Evolutionary conservation across 2,329 filamentous ascomycete species (phyloP), one percentile per base, ranked within the genome.

Genomic region (Bimuria novae-zelandiae): DNA sequence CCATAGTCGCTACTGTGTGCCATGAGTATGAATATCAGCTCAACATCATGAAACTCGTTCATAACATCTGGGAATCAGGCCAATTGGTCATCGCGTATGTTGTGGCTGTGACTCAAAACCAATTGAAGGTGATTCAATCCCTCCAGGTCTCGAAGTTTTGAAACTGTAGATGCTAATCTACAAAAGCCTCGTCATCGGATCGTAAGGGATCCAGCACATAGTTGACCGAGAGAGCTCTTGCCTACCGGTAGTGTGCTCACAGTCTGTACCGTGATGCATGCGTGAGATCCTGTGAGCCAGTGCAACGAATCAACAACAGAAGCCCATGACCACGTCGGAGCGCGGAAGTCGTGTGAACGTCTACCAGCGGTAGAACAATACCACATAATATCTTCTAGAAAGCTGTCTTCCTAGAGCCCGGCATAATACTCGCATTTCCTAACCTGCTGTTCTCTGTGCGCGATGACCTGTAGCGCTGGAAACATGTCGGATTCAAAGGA

Each of bases 351-450:
- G 7, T 12, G 6, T 12, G 32, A 29, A 12, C 47, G 17, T n/a
- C 2, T 5, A 6, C 3, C 4, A 16, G 17, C 16, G 14, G 33
- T 2, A 10, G 23, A 27, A 25, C 14, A 7, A 11, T 10, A 22
- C 51, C 47, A 57, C 10, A 51, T 16, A 17, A 57, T 40, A 21
- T 52, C 51, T n/a, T 16, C 29, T 16, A 40, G 3, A 12, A 57
- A 17, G 7, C 25, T 47, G 14, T 55, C 51, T 27, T 36, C n/a
- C 55, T 44, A 55, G 4, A 57, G 35, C 4, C 52, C 52, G 8
- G 49, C 49, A 5, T 49, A 37, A 17, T 55, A 55, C 5, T 21
- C 22, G 3, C 22, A n/a, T 22, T 41, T 7, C 16, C 17, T 49
- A 12, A 6, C 16, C 14, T n/a, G 11, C 21, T 22, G 21, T 12